phyloP scores from a whole-genome alignment of 768 basidiomycete species.

The Termitomyces sp. region DNA sequence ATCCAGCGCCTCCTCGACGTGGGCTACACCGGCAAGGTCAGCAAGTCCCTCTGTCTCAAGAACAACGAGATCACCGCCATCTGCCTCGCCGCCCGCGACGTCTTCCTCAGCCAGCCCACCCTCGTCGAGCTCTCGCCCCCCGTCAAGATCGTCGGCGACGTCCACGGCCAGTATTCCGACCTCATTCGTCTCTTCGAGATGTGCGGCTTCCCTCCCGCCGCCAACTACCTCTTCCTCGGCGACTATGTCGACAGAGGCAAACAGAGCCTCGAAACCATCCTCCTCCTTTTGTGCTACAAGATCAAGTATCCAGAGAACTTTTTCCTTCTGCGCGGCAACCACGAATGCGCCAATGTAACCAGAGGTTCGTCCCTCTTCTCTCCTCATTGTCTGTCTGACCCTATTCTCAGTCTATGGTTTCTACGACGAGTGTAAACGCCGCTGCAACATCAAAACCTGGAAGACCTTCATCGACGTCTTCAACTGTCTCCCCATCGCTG shows the following conservation, averaged over 20 bases:
- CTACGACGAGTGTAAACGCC: conserved; percentile 99
- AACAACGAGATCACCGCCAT: conserved; percentile 94
- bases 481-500: conserved; percentile 97
- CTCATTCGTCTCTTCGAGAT: conserved; percentile 98
- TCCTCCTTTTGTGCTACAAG: conserved; percentile 96
- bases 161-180: conserved; percentile 98
- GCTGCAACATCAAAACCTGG: conserved; percentile 99
- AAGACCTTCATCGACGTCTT: conserved; percentile 99
- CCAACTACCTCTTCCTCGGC: conserved; percentile 98
- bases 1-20: conserved; percentile 94
- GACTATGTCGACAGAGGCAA: conserved; percentile 99
- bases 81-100: conserved; percentile 93
- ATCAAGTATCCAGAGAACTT: conserved; percentile 99
- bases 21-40: conserved; percentile 97
- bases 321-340: conserved; percentile 95
- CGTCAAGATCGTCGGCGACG: conserved; percentile 99
- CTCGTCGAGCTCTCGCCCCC: conserved; percentile 96
- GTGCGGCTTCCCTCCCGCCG: conserved; percentile 97
- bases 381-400: conserved; percentile 14
- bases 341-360: conserved; percentile 99
- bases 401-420: conserved; percentile 85
- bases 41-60: conserved; percentile 93
- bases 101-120: conserved; percentile 94
- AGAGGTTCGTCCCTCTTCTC: conserved; percentile 55
- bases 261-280: conserved; percentile 96